Percentiles rank a stretch among this genome's conserved stretches.
phyloP scores from a whole-genome alignment of 495 filamentous ascomycete species.

The Penicillium canariense region DNA sequence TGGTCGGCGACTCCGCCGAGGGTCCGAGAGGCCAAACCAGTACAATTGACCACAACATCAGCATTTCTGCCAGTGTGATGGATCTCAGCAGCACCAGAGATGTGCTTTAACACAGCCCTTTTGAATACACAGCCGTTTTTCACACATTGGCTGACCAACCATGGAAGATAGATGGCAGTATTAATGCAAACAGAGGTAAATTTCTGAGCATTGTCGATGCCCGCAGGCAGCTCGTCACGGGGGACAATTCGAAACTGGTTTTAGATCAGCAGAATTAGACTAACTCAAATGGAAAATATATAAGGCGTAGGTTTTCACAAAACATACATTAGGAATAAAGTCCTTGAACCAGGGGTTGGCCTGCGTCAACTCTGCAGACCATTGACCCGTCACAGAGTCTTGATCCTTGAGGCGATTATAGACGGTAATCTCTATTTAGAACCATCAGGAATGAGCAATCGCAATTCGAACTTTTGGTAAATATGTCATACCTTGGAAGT shows the following conservation, averaged over 20 bases:
- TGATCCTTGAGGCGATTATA: slow-evolving; percentile 61
- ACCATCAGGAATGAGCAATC: neutral
- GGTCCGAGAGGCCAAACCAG: slow-evolving; percentile 65
- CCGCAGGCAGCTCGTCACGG: slow-evolving; percentile 51
- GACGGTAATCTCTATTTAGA: slow-evolving; percentile 43
- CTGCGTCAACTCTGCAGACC: slow-evolving; percentile 59
- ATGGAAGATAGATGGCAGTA: slow-evolving; percentile 76
- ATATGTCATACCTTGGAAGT: slow-evolving; percentile 63
- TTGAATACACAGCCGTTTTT: slow-evolving; percentile 64
- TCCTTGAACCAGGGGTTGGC: slow-evolving; percentile 75
- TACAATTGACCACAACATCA: slow-evolving; percentile 79
- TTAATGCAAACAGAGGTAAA: slow-evolving; percentile 89
- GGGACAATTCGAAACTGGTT: slow-evolving; percentile 53
- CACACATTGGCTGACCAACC: slow-evolving; percentile 69
- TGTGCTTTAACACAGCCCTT: slow-evolving; percentile 57
- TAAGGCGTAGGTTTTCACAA: no score
- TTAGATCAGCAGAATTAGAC: neutral
- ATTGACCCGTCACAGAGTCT: slow-evolving; percentile 38
- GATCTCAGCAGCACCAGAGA: slow-evolving; percentile 61
- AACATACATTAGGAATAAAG: slow-evolving; percentile 63
- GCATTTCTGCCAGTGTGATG: slow-evolving; percentile 60
- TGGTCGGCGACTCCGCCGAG: slow-evolving; percentile 80
- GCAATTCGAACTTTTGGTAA: neutral
- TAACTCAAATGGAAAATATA: no score
- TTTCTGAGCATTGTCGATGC: slow-evolving; percentile 60